Base-by-base conservation (phyloP, 805 yeast species). In the Nakazawaea molendinolei region DNA sequence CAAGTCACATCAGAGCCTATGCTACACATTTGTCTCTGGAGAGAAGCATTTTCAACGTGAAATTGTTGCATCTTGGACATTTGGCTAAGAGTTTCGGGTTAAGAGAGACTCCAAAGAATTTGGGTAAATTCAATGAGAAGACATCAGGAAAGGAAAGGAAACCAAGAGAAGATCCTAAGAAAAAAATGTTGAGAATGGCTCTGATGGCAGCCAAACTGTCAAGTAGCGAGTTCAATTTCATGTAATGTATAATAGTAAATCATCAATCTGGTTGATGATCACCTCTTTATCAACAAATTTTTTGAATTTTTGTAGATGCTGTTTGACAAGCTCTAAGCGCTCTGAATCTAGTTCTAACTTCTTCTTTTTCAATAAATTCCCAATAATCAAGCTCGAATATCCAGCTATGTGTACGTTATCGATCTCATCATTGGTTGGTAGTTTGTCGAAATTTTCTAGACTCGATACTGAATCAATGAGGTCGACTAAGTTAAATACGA, bases 41-140 rank as follows among this genome's bases (percentile, higher is more conserved):
- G 56, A 74, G 89, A 52, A 73, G 69, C 33, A 76, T 71, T 44
- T 92, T 92, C 67, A 87, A 86, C 52, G 79, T 92, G 22, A 83
- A 83, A 48, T 60, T 69, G 23, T 63, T 94, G 41, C 99, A 92
- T 67, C 64, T 94, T 46, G 99, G 99, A 20, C 99, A 92, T 64
- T 64, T 94, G 50, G 97, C 97, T 15, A 92, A 92, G 56, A 73
- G 92, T 44, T 94, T 94, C 58, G 99, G 90, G 2, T 65, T 92
- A 36, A 76, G 99, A 59, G 98, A 92, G 50, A 81, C 95, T 6
- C 99, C 99, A 20, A 86, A 83, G 63, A 75, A 74, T 47, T 65
- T 83, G 52, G 86, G 89, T 22, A 57, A 60, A 23, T 53, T 57
- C 13, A 58, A 58, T 27, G 55, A 61, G 14, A 56, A 57, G 16